Percentiles rank a stretch among this genome's conserved stretches.
Conservation (phyloP, 2,329 filamentous ascomycete species). For the Claviceps capensis region DNA sequence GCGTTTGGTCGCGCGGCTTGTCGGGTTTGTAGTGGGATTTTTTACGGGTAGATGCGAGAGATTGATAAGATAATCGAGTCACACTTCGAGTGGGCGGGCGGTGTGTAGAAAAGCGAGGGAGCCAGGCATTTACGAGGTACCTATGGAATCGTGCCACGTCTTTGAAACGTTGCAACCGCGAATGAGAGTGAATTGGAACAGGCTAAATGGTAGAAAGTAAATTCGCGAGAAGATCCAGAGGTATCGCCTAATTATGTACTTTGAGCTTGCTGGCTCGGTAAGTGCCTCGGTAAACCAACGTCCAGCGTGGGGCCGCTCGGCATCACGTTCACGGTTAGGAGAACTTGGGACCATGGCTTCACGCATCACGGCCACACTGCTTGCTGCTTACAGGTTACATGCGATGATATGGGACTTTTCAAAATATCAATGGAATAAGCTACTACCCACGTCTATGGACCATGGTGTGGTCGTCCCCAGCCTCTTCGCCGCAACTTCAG, state of each 20-base stretch:
- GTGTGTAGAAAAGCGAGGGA: too few relatives aligned
- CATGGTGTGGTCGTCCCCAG: background rate
- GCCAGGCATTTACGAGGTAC: too few relatives aligned
- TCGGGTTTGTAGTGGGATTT: background rate
- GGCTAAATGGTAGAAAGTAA: background rate
- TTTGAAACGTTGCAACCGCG: too few relatives aligned
- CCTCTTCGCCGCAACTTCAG: background rate
- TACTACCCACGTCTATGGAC: background rate
- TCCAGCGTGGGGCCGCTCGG: too few relatives aligned
- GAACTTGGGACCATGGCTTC: background rate
- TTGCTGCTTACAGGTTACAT: too few relatives aligned
- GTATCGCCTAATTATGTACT: too few relatives aligned
- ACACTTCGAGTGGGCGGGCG: too few relatives aligned
- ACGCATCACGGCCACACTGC: background rate
- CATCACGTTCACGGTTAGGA: too few relatives aligned
- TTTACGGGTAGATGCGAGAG: background rate
- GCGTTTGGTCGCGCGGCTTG: too few relatives aligned
- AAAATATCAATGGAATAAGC: background rate
- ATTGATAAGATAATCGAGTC: background rate
- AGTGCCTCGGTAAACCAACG: background rate
- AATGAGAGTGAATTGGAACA: background rate
- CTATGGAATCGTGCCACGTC: too few relatives aligned
- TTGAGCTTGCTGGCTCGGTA: background rate
- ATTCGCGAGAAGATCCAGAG: too few relatives aligned
- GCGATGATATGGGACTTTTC: background rate